Percentiles rank a stretch among this genome's conserved stretches.
Conservation (phyloP, 169 alveolate genomes). For the Eimeria falciformis region DNA sequence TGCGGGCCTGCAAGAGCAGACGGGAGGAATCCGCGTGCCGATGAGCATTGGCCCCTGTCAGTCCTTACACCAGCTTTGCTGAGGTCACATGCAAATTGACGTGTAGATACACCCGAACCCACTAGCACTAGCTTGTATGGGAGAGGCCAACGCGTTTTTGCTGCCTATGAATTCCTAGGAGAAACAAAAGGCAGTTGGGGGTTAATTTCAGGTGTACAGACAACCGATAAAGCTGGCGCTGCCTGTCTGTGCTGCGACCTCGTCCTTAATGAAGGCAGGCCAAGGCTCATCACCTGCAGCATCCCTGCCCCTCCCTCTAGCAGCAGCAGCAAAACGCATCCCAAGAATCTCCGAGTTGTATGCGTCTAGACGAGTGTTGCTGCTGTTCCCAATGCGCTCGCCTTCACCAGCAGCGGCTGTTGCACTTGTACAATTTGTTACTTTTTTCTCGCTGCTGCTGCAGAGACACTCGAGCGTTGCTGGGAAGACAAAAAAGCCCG, state of each 20-base stretch:
- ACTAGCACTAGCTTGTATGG: not conserved
- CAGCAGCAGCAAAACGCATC: too few relatives aligned
- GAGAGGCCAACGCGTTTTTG: not conserved
- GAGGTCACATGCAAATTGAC: not conserved
- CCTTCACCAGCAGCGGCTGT: not conserved
- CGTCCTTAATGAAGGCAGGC: conserved; percentile 69
- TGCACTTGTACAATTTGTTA: not conserved
- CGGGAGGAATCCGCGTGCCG: conserved; percentile 68
- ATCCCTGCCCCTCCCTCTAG: too few relatives aligned
- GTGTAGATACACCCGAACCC: not conserved
- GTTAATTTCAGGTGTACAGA: conserved; percentile 33
- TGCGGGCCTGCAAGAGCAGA: not conserved
- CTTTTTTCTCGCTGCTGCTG: not conserved
- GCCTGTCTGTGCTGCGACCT: conserved; percentile 46
- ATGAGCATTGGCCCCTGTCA: conserved; percentile 72
- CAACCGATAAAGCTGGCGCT: conserved; percentile 60
- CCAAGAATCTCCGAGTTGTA: too few relatives aligned
- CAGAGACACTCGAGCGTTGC: conserved; percentile 52
- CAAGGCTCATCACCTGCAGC: too few relatives aligned
- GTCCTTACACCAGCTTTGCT: not conserved
- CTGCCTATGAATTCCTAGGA: too few relatives aligned
- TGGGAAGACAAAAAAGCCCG: conserved; percentile 18
- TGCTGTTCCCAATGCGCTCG: not conserved
- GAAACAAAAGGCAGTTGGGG: too few relatives aligned
- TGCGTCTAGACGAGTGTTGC: not conserved